A percentile compares a stretch with the other conserved stretches of the same genome.
Evolutionary conservation across 352 stramenopile genomes (phyloP).

Genomic region (Pythium graminicola): DNA sequence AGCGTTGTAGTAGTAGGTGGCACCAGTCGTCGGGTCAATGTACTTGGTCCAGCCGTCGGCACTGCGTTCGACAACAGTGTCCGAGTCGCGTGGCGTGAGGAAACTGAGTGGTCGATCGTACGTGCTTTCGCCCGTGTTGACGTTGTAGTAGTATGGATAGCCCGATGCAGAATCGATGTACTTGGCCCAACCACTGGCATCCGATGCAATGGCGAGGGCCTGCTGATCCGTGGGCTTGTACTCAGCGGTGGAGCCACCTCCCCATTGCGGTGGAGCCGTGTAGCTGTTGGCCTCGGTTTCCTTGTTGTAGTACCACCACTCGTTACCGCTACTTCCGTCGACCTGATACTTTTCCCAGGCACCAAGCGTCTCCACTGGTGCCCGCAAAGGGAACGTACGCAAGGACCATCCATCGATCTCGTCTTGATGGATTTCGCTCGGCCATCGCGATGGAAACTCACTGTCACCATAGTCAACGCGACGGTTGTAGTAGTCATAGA

Average conservation of each 20-base stretch:
- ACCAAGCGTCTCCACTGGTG: constrained; percentile 34
- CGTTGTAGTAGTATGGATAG: constrained; percentile 65
- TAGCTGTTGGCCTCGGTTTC: constrained; percentile 57
- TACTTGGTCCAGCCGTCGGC: constrained; percentile 31
- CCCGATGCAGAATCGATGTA: constrained; percentile 19
- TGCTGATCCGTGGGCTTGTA: constrained; percentile 11
- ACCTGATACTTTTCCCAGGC: constrained; percentile 65
- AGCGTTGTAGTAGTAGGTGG: constrained; percentile 80
- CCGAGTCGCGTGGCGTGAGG: constrained; percentile 16
- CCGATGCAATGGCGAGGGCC: constrained; percentile 2
- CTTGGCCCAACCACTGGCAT: constrained; percentile 27
- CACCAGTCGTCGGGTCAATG: constrained; percentile 36
- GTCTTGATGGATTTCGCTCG: constrained; percentile 85
- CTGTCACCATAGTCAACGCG: constrained; percentile 89
- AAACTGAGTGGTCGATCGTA: constrained; percentile 21
- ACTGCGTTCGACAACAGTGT: constrained; percentile 32
- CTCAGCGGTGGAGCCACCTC: constrained; percentile 15
- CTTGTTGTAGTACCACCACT: constrained; percentile 69
- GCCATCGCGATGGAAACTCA: constrained; percentile 88
- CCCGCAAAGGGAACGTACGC: constrained; percentile 42
- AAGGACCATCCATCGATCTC: constrained; percentile 77
- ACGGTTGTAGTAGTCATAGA: constrained; percentile 90
- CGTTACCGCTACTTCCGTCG: constrained; percentile 15
- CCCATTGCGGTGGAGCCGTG: constrained; percentile 21
- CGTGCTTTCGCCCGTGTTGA: constrained; percentile 19